Evolutionary conservation across 257 asterid genomes (phyloP), one percentile per base, ranked within the genome.

Genomic region (Gentiana dahurica): DNA sequence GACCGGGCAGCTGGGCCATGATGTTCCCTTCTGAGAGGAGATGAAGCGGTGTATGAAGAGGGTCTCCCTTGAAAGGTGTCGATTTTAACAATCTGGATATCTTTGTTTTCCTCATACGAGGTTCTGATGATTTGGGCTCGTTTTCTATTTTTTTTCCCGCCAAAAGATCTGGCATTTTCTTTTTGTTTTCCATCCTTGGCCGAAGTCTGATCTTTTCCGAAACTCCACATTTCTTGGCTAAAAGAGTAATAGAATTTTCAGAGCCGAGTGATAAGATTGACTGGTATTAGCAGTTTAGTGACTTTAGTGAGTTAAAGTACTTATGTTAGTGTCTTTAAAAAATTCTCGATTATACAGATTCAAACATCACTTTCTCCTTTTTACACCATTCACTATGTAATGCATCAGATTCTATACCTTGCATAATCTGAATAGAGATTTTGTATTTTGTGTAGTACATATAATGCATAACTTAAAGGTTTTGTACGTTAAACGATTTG

Each of bases 81-180:
- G 6, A 77, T 60, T 76, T 81, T 80, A 34, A 81, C 75, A 0
- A 69, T 77, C 62, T 75, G 79, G 38, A 66, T 59, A 49, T 48
- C 46, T 34, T 74, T 74, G 49, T 60, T 67, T 67, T 63, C 77
- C 45, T 60, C 72, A 68, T 70, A 77, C 12, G 80, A 72, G 66
- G 54, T 65, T 54, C 68, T 58, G 46, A 71, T 75, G 43, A 53
- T 70, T 50, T 66, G 69, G 2, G 39, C 53, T 36, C 49, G 2
- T 49, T 67, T 62, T 49, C 67, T 55, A 12, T 0, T 12, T 32
- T 11, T 50, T 55, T 48, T 57, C 60, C 50, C 34, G 66, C 67
- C 49, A 34, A 58, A 48, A 51, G 0, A 51, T 13, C 65, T 49
- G 12, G 34, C 5, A 49, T 35, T 54, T 32, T 57, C 68, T 32